Conservation (phyloP, 2,329 filamentous ascomycete species). For the Aureobasidium melanogenum region DNA sequence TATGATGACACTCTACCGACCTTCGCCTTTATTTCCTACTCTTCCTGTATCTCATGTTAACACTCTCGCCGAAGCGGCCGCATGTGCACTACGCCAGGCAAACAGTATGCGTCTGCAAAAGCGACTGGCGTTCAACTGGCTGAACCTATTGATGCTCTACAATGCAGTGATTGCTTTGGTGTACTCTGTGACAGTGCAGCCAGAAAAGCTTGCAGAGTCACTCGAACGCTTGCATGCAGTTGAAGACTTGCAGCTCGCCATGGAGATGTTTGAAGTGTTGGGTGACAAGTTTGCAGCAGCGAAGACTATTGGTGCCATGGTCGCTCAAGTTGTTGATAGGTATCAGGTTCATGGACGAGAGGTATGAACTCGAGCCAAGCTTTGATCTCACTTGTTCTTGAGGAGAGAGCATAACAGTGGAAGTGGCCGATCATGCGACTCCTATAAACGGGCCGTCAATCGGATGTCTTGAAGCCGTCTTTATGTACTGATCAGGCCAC, state of each 20-base stretch:
- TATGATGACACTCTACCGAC: slow-evolving; percentile 37
- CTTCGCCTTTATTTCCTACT: slow-evolving; percentile 34
- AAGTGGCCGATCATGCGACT: too few species aligned
- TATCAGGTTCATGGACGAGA: neutral
- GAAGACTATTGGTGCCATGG: neutral
- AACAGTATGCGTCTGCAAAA: slow-evolving; percentile 31
- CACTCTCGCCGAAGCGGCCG: slow-evolving; percentile 31
- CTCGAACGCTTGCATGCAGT: slow-evolving; percentile 14
- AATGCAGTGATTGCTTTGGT: slow-evolving; percentile 36
- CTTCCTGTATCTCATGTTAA: slow-evolving; percentile 28
- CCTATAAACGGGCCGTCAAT: too few species aligned
- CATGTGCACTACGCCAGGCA: slow-evolving; percentile 37
- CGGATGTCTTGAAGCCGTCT: neutral
- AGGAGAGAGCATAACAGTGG: too few species aligned
- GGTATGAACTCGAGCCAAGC: too few species aligned
- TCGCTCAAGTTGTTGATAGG: neutral
- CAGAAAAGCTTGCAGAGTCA: slow-evolving; percentile 19
- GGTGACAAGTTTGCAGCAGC: slow-evolving; percentile 13
- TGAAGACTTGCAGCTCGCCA: slow-evolving; percentile 14
- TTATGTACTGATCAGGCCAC: neutral
- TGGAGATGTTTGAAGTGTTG: slow-evolving; percentile 13
- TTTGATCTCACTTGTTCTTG: too few species aligned
- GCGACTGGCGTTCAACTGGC: slow-evolving; percentile 36
- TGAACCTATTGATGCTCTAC: slow-evolving; percentile 35
- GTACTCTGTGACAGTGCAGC: slow-evolving; percentile 35